Conservation (phyloP, 1,139 yeast genomes). For the Debaryomyces sp. region DNA sequence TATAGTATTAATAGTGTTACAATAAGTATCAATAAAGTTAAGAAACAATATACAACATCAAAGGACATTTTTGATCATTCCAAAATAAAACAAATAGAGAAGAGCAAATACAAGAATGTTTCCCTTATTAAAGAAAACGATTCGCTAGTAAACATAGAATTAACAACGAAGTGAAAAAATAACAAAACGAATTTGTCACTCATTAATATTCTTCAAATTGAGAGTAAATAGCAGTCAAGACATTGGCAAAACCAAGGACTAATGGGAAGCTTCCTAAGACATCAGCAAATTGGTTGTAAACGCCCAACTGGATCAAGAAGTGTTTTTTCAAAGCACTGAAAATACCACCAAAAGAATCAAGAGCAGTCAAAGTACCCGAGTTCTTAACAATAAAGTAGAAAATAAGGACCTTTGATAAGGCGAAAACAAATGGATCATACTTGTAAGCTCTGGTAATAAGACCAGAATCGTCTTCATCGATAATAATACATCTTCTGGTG, state of each 20-base stretch:
- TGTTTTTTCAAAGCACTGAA: conserved; percentile 40
- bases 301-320: conserved; percentile 38
- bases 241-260: conserved; percentile 50
- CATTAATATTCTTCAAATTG: conserved; percentile 43
- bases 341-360: conserved; percentile 31
- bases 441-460: conserved; percentile 40
- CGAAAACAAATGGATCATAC: conserved; percentile 62
- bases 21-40: conserved; percentile 6
- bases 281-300: conserved; percentile 35
- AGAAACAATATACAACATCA: conserved; percentile 7
- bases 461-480: conserved; percentile 39
- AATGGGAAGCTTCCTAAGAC: conserved; percentile 53
- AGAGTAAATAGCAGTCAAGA: conserved; percentile 55
- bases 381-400: conserved; percentile 44
- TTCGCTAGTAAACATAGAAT: conserved; percentile 1
- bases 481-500: conserved; percentile 46
- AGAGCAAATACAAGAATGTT: not conserved
- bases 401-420: conserved; percentile 50
- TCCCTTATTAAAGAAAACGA: not conserved
- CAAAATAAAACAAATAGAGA: conserved; percentile 5
- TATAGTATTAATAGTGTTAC: conserved; percentile 9
- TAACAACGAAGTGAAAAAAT: conserved; percentile 5
- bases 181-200: not conserved
- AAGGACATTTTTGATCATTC: conserved; percentile 3
- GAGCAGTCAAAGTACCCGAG: conserved; percentile 33